Base-by-base conservation (phyloP, 2,329 filamentous ascomycete genomes). In the Penicillium palitans region DNA sequence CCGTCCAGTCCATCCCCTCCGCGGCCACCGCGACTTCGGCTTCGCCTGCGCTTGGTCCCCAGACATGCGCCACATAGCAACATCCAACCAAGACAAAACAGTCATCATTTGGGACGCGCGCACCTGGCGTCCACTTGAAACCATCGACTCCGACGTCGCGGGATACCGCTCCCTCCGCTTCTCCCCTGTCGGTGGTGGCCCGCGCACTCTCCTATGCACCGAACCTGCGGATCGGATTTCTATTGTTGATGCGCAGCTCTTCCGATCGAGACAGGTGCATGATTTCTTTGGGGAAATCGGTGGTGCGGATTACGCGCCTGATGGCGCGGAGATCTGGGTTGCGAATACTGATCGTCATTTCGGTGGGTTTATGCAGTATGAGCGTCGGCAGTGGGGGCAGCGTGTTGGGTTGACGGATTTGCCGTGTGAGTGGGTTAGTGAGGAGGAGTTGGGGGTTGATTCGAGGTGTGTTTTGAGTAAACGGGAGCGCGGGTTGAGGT, bases 11-110 rank as follows among this genome's bases (percentile, higher is more conserved):
- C 72, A 75, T 31, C 68, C 69, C 10, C 70, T 79, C 7, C 68
- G 65, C 5, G 76, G 75, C 29, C 78, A 79, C 58, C 70, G 66
- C 31, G 77, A 79, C 57, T 79, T 74, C 60, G 78, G 77, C 19
- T 79, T 79, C 57, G 77, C 77, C 6, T 79, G 77, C 60, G 76
- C 76, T 5, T 79, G 78, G 78, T 78, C 77, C 3, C 76, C 76
- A 0, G 78, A 79, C 63, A 78, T 79, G 72, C 71, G 73, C n/a
- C 77, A 79, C 50, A 73, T 79, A 49, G 78, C 78, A 6, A 79
- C 78, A 5, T 76, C 76, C 58, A 79, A 79, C 59, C 78, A 79
- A 57, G 78, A 79, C 63, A 77, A 77, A 55, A 77, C 76, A 4
- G 74, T 76, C 37, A 78, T 79, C 35, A 78, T 79, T 63, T 79